These are phyloP conservation scores for Penicillium brasilianum DNA, from an alignment of 2,329 filamentous ascomycete genomes.

Conservation along the genomic window DNA sequence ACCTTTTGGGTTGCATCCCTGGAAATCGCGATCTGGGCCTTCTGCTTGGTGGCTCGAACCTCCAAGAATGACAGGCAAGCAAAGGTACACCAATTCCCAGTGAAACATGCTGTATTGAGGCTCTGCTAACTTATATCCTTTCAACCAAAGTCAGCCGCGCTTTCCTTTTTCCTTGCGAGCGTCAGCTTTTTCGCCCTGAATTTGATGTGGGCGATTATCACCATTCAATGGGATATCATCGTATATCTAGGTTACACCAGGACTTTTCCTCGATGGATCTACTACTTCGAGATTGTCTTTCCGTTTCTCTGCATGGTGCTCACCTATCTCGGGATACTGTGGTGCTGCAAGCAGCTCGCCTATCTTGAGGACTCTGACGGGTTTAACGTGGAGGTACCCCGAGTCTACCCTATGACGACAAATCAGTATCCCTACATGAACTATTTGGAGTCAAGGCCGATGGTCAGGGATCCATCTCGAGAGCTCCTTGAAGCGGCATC, in stretches of 20 bases:
- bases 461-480: background rate
- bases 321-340: background rate
- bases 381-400: background rate
- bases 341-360: background rate
- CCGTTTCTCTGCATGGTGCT: background rate
- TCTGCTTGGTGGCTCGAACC: background rate
- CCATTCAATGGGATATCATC: background rate
- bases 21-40: background rate
- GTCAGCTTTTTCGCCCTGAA: constrained; percentile 1
- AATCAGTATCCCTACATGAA: background rate
- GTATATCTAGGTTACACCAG: background rate
- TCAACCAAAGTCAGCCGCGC: constrained; percentile 1
- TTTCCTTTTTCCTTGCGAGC: background rate
- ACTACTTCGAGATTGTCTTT: background rate
- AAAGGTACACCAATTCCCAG: background rate
- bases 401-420: background rate
- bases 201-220: background rate
- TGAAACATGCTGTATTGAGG: no score
- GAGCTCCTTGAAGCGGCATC: background rate
- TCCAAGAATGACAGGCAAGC: background rate
- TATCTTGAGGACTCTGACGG: background rate
- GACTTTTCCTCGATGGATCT: background rate
- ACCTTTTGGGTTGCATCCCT: background rate
- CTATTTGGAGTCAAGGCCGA: background rate
- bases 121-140: no score